Base-by-base conservation (phyloP, 306 rosid genomes). In the Boehmeria nivea region DNA sequence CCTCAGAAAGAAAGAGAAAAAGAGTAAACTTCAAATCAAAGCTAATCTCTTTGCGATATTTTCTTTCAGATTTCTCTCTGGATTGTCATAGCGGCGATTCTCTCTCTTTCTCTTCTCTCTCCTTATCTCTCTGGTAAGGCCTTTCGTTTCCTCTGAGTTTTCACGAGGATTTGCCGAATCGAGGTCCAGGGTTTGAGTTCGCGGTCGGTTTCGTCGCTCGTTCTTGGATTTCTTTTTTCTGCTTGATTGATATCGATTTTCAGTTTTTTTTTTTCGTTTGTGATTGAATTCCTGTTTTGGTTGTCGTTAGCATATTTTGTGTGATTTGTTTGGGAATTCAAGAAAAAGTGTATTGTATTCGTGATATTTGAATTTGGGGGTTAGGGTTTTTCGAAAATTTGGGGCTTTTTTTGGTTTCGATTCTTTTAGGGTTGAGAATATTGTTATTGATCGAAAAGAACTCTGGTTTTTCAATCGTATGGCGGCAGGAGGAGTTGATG, bases 401-500 rank as follows among this genome's bases (percentile, higher is more conserved):
- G 62, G 70, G 63, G 57, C 13, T 26, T 57, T 51, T 37, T 24
- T 60, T 65, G 59, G 48, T 60, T 72, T 63, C 43, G 54, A 47
- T 56, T 71, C 26, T 54, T 57, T 26, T 66, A 27, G 2, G 57
- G 19, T 61, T 40, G 53, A 69, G 76, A 42, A 34, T 28, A 52
- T 78, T 66, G 56, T 72, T 73, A 34, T 69, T 77, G 60, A 85
- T 75, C 71, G 58, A 48, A 81, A 69, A 72, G 80, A 33, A 33
- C 65, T 48, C 69, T 80, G 74, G 78, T 69, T 81, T 78, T 77
- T 73, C 46, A 23, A 81, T 81, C 81, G 62, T 59, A 87, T 83
- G 95, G 89, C 86, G 78, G 78, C 95, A 83, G 85, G 93, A 64
- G 54, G 67, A 54, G 74, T 70, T 19, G 68, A 74, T 72, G 78